Evolutionary conservation across 2,329 filamentous ascomycete genomes (phyloP), one percentile per base, ranked within the genome.

Genomic region (Fusarium fracticaudum): DNA sequence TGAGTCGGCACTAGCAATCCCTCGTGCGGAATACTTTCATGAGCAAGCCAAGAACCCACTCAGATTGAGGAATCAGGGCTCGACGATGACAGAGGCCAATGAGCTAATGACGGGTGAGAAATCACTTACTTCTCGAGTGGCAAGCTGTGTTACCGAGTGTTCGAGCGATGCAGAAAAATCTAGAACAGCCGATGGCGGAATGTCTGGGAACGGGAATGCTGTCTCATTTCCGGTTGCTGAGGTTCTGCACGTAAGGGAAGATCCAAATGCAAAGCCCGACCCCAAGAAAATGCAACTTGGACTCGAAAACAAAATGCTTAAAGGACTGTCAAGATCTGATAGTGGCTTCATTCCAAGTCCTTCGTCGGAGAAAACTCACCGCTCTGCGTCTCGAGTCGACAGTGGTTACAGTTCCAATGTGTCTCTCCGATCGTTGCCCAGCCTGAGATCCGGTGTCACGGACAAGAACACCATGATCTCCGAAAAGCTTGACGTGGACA

Each of bases 321-420:
- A 74, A 44, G 71, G 64, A 13, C 51, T 82, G 40, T 69, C 64
- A 17, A 79, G 80, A 53, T 77, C 80, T 24, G 87, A 89, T 66
- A 90, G 88, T 69, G 88, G 87, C 6, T 84, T 88, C 50, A 80
- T 84, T 35, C 85, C 86, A 4, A 87, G 84, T 60, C 85, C 85
- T 9, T 83, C 82, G 3, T 85, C 84, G 8, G 83, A 85, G 57
- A 80, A 74, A 20, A 83, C 84, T 2, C 81, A 81, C 22, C 86
- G 84, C 62, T 80, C 86, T 10, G 80, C 89, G n/a, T 85, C 86
- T 38, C 90, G 90, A 70, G 86, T 88, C 44, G 89, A 91, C 75
- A 91, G 89, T 33, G 89, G 89, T 22, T 91, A 91, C 75, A 88
- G 88, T 75, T 91, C 89, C 13, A 90, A 87, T 74, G 82, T 88